These are phyloP conservation scores for Cenococcum geophilum DNA, from an alignment of 495 filamentous ascomycete genomes.

Conservation along the genomic window DNA sequence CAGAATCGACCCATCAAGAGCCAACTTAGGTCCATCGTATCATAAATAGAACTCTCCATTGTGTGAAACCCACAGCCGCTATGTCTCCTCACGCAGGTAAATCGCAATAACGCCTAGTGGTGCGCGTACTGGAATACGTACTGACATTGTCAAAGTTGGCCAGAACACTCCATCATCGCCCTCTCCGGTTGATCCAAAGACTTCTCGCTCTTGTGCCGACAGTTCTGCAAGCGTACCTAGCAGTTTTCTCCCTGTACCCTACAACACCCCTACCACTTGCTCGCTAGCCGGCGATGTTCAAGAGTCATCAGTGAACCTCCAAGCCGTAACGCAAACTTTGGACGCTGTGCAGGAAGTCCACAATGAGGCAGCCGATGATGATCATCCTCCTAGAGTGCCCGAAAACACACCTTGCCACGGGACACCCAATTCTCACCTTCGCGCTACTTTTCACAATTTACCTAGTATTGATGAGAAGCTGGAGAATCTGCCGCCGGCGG, in stretches of 20 bases:
- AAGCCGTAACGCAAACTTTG: neutral
- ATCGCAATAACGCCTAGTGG: neutral
- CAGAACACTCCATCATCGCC: neutral
- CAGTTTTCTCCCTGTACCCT: neutral
- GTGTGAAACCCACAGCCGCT: neutral
- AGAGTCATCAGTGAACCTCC: neutral
- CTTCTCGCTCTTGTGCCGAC: slow-evolving; percentile 2
- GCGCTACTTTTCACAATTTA: slow-evolving; percentile 10
- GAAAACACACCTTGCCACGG: slow-evolving; percentile 2
- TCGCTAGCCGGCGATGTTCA: slow-evolving; percentile 1
- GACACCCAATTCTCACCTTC: slow-evolving; percentile 14
- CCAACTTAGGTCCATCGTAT: neutral
- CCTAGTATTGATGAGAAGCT: slow-evolving; percentile 19
- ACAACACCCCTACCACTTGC: slow-evolving; percentile 6
- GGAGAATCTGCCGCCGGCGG: slow-evolving; percentile 16
- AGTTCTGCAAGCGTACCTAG: slow-evolving; percentile 2
- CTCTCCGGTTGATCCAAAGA: neutral
- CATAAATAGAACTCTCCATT: neutral
- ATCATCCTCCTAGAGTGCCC: neutral
- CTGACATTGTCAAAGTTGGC: neutral
- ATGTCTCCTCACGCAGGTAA: neutral
- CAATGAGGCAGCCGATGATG: slow-evolving; percentile 1
- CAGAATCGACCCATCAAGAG: neutral
- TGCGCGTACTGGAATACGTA: neutral
- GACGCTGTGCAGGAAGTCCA: slow-evolving; percentile 1